Base-by-base conservation (phyloP, 2,329 filamentous ascomycete genomes). In the Raffaelea ambrosiae region DNA sequence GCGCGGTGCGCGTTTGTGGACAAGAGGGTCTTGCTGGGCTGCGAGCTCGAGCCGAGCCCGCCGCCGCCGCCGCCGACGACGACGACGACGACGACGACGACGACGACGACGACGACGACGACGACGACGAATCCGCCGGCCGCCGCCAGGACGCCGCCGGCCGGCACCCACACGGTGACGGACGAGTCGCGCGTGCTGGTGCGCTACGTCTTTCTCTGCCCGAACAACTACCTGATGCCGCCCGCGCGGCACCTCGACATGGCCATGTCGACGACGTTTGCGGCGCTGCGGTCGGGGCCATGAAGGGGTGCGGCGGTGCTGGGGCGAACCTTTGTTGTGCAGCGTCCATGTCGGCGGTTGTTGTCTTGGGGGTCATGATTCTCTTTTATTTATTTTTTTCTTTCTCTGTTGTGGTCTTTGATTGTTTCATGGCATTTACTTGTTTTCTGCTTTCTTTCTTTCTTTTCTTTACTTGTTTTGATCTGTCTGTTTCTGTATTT, bases 201-300 rank as follows among this genome's bases (percentile, higher is more conserved):
- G 23, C 48, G 57, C n/a, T 59, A 59, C 44, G 50, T 59, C 3
- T 55, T 59, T 20, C 40, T 59, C 22, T 56, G 53, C 23, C 53
- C 56, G 7, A 22, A 22, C n/a, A 44, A 31, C 3, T 58, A 51
- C 42, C 19, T 13, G 18, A 43, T 52, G 46, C 57, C 57, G 9
- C 45, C 44, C n/a, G 47, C 48, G 36, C 51, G 52, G 31, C 50
- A 53, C 21, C 47, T 58, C 26, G 53, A 51, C n/a, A 51, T 43
- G 14, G 54, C 49, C 8, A 48, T 57, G 52, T 45, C 44, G 43
- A 48, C 48, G 33, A 55, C 53, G 3, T 55, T 51, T 49, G 41
- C 42, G 19, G 39, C 40, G 3, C 31, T 57, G 40, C 39, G 54
- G 20, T 36, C 41, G 2, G 52, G 54, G 22, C 46, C 46, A 9